Conservation (phyloP, 768 basidiomycete genomes). For the Hydnum rufescens region DNA sequence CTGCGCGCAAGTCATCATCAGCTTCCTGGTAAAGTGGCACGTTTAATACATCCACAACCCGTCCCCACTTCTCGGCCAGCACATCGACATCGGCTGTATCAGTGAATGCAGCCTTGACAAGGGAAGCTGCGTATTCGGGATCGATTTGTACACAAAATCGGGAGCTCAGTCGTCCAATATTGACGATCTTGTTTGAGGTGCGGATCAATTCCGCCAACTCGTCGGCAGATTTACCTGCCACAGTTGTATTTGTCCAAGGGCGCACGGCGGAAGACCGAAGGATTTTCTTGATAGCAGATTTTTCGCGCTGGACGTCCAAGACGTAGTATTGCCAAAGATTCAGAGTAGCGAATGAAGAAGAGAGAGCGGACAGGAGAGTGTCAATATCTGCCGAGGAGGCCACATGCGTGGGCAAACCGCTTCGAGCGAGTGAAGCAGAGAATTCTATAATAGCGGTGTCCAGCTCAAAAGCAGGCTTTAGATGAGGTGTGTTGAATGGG, state of each 20-base stretch:
- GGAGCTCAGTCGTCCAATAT: constrained; percentile 37
- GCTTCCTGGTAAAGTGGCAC: constrained; percentile 74
- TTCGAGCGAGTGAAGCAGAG: constrained; percentile 40
- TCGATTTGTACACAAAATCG: constrained; percentile 52
- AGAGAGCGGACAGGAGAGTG: constrained; percentile 41
- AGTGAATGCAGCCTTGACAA: constrained; percentile 48
- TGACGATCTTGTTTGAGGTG: constrained; percentile 32
- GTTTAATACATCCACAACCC: constrained; percentile 71
- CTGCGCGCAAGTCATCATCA: constrained; percentile 60
- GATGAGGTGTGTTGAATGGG: constrained; percentile 76
- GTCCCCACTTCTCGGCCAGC: constrained; percentile 52
- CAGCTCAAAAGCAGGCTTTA: constrained; percentile 79
- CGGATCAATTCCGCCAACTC: constrained; percentile 50
- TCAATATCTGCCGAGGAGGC: constrained; percentile 48
- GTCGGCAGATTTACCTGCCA: constrained; percentile 36
- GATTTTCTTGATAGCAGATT: constrained; percentile 32
- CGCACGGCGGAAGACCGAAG: constrained; percentile 24
- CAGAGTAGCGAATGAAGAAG: constrained; percentile 36
- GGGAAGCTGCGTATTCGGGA: constrained; percentile 43
- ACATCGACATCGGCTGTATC: constrained; percentile 29
- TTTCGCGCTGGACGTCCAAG: constrained; percentile 50
- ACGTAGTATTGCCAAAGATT: constrained; percentile 93
- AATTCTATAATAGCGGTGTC: constrained; percentile 75
- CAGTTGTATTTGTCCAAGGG: constrained; percentile 40
- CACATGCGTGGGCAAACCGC: constrained; percentile 54